phyloP scores from a whole-genome alignment of 2,329 filamentous ascomycete species.

The Fusarium nematophilum region DNA sequence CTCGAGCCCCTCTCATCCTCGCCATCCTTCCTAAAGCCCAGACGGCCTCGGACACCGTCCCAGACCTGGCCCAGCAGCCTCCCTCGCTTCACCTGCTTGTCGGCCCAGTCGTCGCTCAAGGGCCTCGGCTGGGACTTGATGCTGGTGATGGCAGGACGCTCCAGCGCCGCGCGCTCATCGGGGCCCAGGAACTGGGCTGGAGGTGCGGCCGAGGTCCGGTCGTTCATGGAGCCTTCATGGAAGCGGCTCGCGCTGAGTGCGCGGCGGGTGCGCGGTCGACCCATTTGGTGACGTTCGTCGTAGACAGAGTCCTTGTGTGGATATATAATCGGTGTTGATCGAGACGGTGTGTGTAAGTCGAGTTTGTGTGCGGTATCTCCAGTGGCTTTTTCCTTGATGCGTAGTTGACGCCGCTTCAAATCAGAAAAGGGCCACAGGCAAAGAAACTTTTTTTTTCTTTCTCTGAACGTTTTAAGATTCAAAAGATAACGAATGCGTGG shows the following conservation, averaged over 20 bases:
- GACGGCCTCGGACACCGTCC: constrained; percentile 51
- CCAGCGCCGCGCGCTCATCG: constrained; percentile 47
- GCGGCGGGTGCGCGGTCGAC: constrained; percentile 49
- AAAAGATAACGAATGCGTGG: constrained; percentile 23
- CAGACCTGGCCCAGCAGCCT: constrained; percentile 52
- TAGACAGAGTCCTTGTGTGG: background rate
- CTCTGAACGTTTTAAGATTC: too few species aligned
- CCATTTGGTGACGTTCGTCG: constrained; percentile 36
- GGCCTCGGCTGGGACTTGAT: constrained; percentile 30
- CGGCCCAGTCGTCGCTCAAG: constrained; percentile 48
- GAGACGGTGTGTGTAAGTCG: background rate
- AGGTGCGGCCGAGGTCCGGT: constrained; percentile 77
- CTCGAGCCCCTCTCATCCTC: constrained; percentile 40
- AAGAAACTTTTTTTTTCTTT: too few species aligned
- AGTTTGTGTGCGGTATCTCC: constrained; percentile 11
- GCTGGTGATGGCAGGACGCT: constrained; percentile 38
- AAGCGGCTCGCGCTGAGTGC: constrained; percentile 62
- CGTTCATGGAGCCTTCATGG: constrained; percentile 88
- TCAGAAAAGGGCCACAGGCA: too few species aligned
- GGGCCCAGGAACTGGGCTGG: constrained; percentile 73
- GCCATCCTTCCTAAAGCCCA: constrained; percentile 45
- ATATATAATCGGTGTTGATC: background rate
- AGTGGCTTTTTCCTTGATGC: too few species aligned
- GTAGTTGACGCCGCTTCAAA: too few species aligned
- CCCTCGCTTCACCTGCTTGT: constrained; percentile 45